These are phyloP conservation scores for Linnemannia hyalina DNA, from an alignment of 192 early-diverging fungal species.

Conservation along the genomic window DNA sequence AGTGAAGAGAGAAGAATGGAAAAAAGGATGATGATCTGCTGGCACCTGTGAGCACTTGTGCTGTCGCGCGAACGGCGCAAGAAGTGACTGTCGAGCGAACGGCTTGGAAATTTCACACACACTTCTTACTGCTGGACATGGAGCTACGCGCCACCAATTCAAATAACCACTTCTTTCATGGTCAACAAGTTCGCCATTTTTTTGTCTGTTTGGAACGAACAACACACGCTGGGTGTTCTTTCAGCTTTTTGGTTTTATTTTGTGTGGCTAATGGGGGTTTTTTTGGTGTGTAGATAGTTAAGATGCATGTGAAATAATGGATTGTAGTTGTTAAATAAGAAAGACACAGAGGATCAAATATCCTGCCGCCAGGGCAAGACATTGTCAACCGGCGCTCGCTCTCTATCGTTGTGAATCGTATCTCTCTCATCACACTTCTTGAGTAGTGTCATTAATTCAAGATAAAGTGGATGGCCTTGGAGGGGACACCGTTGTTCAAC, in stretches of 20 bases:
- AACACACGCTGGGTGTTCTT: not conserved
- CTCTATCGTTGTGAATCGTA: not conserved
- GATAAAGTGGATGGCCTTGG: slow-evolving; percentile 25
- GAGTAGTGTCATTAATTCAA: slow-evolving; percentile 8
- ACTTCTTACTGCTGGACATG: too few relatives aligned
- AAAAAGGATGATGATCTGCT: slow-evolving; percentile 1
- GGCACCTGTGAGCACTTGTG: too few relatives aligned
- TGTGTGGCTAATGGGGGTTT: not conserved
- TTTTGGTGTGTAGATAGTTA: not conserved
- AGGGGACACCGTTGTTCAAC: slow-evolving; percentile 54
- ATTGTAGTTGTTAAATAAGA: not conserved
- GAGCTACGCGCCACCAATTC: too few relatives aligned
- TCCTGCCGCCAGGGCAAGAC: not conserved
- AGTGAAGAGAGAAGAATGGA: not conserved
- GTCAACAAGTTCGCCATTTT: not conserved
- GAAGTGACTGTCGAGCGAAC: not conserved
- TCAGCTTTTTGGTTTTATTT: not conserved
- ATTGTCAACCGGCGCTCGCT: not conserved
- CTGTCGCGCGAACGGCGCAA: not conserved
- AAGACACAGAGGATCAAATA: not conserved
- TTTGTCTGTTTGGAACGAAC: not conserved
- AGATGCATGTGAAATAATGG: not conserved
- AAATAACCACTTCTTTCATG: too few relatives aligned
- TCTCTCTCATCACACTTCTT: not conserved
- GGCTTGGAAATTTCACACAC: too few relatives aligned